A percentile compares a stretch with the other conserved stretches of the same genome.
Conservation (phyloP, 192 early-diverging fungal species). For the Neocallimastix lanati region DNA sequence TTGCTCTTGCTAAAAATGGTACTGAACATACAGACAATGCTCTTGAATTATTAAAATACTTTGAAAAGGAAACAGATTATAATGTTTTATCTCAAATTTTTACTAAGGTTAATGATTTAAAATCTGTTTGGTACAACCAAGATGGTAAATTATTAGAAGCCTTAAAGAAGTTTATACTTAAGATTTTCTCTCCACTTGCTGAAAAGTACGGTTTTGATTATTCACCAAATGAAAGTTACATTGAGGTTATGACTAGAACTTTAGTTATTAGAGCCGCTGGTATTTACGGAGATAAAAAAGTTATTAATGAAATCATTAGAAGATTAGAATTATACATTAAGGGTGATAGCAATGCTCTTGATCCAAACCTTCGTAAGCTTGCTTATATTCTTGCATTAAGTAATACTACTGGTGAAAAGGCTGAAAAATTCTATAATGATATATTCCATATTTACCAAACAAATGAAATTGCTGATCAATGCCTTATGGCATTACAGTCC, state of each 20-base stretch:
- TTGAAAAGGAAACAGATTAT: constrained; percentile 60
- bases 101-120: background rate
- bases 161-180: background rate
- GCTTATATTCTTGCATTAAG: background rate
- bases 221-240: background rate
- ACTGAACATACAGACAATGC: constrained; percentile 50
- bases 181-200: background rate
- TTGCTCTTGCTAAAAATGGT: constrained; percentile 59
- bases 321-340: background rate
- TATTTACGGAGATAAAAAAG: background rate
- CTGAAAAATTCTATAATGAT: background rate
- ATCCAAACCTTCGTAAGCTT: background rate
- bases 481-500: constrained; percentile 29
- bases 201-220: background rate
- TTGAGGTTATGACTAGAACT: background rate
- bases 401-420: background rate
- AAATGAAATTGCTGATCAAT: constrained; percentile 33
- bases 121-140: background rate
- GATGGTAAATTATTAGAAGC: background rate
- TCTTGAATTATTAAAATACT: constrained; percentile 55
- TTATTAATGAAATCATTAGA: background rate
- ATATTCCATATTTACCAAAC: background rate
- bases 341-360: background rate
- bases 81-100: background rate
- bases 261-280: background rate